These are phyloP conservation scores for Hypoxylon trugodes DNA, from an alignment of 495 filamentous ascomycete species.

Conservation along the genomic window DNA sequence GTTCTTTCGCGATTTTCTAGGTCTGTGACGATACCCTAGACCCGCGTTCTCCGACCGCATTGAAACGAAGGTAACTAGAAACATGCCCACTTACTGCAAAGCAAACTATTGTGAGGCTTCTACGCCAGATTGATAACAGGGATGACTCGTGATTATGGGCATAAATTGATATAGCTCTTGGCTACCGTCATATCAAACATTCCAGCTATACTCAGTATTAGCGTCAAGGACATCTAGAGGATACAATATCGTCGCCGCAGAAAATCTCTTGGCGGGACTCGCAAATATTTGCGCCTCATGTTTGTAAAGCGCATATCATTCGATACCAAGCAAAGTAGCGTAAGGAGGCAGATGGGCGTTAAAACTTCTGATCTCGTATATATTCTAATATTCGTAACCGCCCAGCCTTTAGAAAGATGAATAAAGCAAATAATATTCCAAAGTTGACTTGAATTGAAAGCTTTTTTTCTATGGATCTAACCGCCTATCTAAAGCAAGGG, in stretches of 20 bases:
- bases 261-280: background rate
- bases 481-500: conserved; percentile 2
- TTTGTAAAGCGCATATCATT: background rate
- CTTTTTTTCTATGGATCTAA: background rate
- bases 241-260: background rate
- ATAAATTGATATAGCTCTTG: background rate
- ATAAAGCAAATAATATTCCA: no score
- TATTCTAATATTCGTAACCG: no score
- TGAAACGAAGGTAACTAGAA: conserved; percentile 20
- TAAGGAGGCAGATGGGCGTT: no score
- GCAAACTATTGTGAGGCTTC: conserved; percentile 8
- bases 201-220: background rate
- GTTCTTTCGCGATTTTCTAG: conserved; percentile 5
- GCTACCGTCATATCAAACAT: background rate
- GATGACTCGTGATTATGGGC: background rate
- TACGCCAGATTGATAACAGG: background rate
- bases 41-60: conserved; percentile 1
- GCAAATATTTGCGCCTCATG: background rate
- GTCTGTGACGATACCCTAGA: conserved; percentile 7
- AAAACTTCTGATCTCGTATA: no score
- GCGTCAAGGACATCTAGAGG: background rate
- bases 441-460: no score
- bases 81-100: conserved; percentile 13
- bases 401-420: no score
- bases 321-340: no score